Percentiles rank a stretch among this genome's conserved stretches.
Evolutionary conservation across 805 yeast genomes (phyloP).

Genomic region (Teunomyces panamensis): DNA sequence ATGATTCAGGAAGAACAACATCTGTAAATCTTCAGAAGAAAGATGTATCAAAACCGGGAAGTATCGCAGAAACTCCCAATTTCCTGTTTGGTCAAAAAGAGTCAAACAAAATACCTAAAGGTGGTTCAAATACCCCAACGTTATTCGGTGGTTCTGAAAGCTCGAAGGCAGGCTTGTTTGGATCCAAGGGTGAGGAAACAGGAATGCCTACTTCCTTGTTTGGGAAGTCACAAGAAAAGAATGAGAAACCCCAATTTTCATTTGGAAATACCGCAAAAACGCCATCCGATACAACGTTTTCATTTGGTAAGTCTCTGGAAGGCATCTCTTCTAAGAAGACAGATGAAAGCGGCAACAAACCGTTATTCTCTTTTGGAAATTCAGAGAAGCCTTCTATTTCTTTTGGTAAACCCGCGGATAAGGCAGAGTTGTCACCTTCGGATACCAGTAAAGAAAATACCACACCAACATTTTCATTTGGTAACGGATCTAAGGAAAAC

Average conservation of each 20-base stretch:
- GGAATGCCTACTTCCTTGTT: background rate
- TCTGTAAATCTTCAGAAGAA: background rate
- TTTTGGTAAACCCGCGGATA: conserved; percentile 16
- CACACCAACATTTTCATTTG: conserved; percentile 14
- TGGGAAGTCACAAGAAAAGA: background rate
- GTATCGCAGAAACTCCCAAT: conserved; percentile 6
- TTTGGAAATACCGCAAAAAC: conserved; percentile 4
- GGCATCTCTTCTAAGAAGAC: background rate
- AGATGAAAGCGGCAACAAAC: conserved; percentile 1
- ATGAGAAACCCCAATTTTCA: conserved; percentile 12
- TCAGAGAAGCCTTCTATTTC: conserved; percentile 7
- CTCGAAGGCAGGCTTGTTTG: background rate
- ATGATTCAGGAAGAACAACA: background rate
- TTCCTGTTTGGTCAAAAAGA: conserved; percentile 2
- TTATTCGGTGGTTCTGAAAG: background rate
- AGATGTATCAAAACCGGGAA: background rate
- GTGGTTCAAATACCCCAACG: background rate
- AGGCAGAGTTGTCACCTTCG: background rate
- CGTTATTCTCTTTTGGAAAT: conserved; percentile 18
- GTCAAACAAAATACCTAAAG: background rate
- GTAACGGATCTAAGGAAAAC: conserved; percentile 5
- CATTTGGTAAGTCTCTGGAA: conserved; percentile 3
- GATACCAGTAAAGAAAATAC: background rate
- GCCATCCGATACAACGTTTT: background rate
- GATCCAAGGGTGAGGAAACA: background rate